Evolutionary conservation across 2,329 filamentous ascomycete genomes (phyloP), one percentile per base, ranked within the genome.

Genomic region (Fusarium liriodendri): DNA sequence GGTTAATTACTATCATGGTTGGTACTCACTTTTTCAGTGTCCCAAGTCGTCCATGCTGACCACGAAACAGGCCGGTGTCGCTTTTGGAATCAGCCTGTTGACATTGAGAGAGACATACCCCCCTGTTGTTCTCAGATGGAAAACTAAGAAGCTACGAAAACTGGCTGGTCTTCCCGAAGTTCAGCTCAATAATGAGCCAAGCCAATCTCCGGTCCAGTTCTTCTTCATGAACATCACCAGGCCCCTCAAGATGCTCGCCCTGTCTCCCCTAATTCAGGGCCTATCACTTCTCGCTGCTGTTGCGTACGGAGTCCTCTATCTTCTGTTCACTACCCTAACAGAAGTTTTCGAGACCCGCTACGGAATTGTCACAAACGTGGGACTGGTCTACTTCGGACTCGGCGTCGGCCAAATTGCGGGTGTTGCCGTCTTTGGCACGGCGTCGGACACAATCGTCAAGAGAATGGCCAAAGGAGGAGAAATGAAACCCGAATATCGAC

Each of bases 301-400:
- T 32, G 81, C 85, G 0, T 90, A 89, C 72, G 88, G 87, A 1
- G 85, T 88, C n/a, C 73, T 90, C 0, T 90, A 89, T 69, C 85
- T 81, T 2, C 79, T 89, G 4, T 59, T 59, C 55, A 59, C 55
- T 1, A 59, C 55, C 3, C 35, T 59, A 1, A 59, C 55, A 1
- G 33, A 38, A 59, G 55, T 59, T 8, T 59, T 59, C 13, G 55
- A 40, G 55, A 59, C 55, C n/a, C 55, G 55, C 22, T 59, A 59
- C 11, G 55, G 55, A 2, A 59, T 59, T 5, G 55, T 59, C 22
- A 59, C 55, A 5, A 59, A 59, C 10, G 37, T 40, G 9, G 55
- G 55, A 4, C 35, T 59, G 10, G 55, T 59, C 1, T 59, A 59
- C 35, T 59, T 59, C 6, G 55, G 55, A 37, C 35, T 59, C 11